Percentiles rank a stretch among this genome's conserved stretches.
phyloP scores from a whole-genome alignment of 2,329 filamentous ascomycete species.

The Cryphonectria nitschkei region DNA sequence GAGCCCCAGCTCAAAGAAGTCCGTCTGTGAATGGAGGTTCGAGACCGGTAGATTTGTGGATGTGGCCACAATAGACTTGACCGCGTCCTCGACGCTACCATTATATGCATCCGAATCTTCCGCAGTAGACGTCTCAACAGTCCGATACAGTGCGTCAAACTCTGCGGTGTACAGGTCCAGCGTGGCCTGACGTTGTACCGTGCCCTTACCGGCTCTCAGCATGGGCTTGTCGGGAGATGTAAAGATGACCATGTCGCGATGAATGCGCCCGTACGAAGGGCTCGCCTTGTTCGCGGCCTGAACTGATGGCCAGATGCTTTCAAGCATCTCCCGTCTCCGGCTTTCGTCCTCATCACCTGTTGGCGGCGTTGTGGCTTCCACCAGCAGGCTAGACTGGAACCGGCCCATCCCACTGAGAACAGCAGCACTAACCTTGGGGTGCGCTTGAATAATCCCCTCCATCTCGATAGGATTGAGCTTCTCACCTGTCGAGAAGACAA shows the following conservation, averaged over 20 bases:
- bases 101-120: too few relatives aligned
- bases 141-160: background rate
- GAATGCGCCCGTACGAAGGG: conserved; percentile 7
- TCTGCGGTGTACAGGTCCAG: conserved; percentile 32
- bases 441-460: conserved; percentile 17
- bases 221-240: conserved; percentile 37
- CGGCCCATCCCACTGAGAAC: conserved; percentile 9
- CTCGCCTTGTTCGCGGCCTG: conserved; percentile 8
- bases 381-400: conserved; percentile 12
- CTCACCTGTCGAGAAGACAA: conserved; percentile 15
- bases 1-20: conserved; percentile 6
- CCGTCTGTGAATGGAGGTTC: background rate
- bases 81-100: background rate
- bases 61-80: background rate
- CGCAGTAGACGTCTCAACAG: background rate
- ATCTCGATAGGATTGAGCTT: conserved; percentile 13
- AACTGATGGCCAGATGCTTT: conserved; percentile 16
- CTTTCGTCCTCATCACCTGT: background rate
- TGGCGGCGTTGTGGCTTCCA: conserved; percentile 40
- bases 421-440: conserved; percentile 4
- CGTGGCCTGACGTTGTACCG: conserved; percentile 45
- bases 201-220: conserved; percentile 48
- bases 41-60: background rate
- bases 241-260: conserved; percentile 8
- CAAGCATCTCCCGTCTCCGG: background rate